Evolutionary conservation across 805 yeast genomes (phyloP).

Genomic region (Cyberlindnera mrakii): DNA sequence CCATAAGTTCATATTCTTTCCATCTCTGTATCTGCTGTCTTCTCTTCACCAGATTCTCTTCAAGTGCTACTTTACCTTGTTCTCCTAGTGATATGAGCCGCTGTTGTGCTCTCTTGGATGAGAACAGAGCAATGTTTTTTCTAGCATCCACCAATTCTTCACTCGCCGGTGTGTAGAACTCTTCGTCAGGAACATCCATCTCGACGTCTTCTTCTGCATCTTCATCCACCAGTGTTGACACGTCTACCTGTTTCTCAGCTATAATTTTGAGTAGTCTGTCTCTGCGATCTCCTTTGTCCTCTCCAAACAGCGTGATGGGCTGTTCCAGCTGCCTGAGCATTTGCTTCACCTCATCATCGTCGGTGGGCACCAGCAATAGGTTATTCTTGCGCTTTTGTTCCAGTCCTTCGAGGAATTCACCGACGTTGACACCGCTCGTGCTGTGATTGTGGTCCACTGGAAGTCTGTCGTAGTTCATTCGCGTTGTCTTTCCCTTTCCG

Average conservation of each 20-base stretch:
- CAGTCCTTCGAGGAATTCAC: conserved; percentile 21
- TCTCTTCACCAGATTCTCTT: conserved; percentile 40
- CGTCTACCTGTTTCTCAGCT: conserved; percentile 25
- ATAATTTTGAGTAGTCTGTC: conserved; percentile 48
- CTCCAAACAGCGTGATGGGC: conserved; percentile 53
- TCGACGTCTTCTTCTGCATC: conserved; percentile 16
- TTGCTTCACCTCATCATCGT: conserved; percentile 55
- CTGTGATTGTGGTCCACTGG: conserved; percentile 21
- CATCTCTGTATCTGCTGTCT: conserved; percentile 34
- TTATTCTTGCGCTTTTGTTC: conserved; percentile 25
- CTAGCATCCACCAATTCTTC: conserved; percentile 48
- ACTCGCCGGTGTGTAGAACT: conserved; percentile 79
- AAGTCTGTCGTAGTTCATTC: conserved; percentile 18
- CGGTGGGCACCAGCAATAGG: conserved; percentile 46
- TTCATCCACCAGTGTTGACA: conserved; percentile 7
- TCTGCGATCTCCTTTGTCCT: conserved; percentile 55
- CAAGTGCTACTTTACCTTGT: conserved; percentile 29
- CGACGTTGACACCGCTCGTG: conserved; percentile 22
- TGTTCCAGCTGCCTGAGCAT: conserved; percentile 44
- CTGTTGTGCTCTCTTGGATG: conserved; percentile 39
- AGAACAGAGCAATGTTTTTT: conserved; percentile 40
- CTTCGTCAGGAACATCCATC: conserved; percentile 55
- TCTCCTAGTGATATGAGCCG: conserved; percentile 34
- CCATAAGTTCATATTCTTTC: conserved; percentile 38
- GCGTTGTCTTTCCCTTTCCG: neutral